Conservation (phyloP, 177 flowering plant species). For the Vitis hybrid region DNA sequence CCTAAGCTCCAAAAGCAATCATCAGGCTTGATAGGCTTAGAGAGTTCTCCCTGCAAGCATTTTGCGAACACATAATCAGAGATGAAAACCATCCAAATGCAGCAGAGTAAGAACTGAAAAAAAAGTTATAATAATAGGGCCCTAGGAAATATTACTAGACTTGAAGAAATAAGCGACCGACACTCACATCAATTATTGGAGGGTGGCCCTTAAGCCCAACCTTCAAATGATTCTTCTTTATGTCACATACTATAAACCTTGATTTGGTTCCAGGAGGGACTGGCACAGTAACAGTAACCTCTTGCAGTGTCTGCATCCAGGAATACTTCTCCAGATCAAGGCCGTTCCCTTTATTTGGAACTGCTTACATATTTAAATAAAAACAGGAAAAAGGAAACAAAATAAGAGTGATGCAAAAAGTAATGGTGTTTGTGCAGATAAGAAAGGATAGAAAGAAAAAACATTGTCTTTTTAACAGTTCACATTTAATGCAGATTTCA, state of each 20-base stretch:
- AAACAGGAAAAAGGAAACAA: neutral
- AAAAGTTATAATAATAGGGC: neutral
- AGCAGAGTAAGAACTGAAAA: neutral
- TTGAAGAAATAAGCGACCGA: neutral
- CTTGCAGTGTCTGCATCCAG: slow-evolving; percentile 77
- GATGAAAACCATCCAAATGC: too few relatives aligned
- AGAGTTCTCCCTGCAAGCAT: slow-evolving; percentile 71
- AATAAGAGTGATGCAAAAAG: neutral
- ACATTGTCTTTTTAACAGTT: too few relatives aligned
- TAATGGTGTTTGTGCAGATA: neutral
- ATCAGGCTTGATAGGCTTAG: slow-evolving; percentile 65
- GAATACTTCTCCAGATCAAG: slow-evolving; percentile 79
- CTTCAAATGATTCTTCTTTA: slow-evolving; percentile 73
- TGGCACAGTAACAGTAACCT: slow-evolving; percentile 60
- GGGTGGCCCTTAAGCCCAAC: slow-evolving; percentile 86
- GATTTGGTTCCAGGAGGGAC: slow-evolving; percentile 79
- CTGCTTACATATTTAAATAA: slow-evolving; percentile 27
- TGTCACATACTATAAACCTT: slow-evolving; percentile 60
- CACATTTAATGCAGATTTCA: too few relatives aligned
- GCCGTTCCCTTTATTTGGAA: slow-evolving; percentile 68
- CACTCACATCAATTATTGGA: slow-evolving; percentile 72
- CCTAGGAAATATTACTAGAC: neutral
- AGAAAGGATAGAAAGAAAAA: too few relatives aligned
- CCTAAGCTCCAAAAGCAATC: slow-evolving; percentile 97
- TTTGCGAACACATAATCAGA: neutral